These are phyloP conservation scores for Scenedesmus sp. DNA, from an alignment of 163 green algal genomes.

Conservation along the genomic window DNA sequence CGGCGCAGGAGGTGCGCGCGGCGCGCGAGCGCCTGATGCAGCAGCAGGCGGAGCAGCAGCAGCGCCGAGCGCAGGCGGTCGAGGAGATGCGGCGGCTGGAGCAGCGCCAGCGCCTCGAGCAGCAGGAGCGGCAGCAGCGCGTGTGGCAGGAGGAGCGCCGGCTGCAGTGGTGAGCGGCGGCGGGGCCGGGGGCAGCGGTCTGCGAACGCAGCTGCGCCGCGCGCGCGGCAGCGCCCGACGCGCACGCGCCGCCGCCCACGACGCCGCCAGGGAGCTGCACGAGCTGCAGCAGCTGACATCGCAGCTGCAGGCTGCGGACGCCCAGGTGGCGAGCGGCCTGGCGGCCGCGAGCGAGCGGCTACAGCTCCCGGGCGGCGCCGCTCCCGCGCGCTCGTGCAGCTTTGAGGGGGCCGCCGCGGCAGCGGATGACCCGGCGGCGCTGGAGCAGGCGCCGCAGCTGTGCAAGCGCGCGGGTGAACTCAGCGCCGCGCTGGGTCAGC, in stretches of 20 bases:
- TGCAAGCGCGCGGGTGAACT: too few species aligned
- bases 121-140: constrained; percentile 31
- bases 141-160: constrained; percentile 18
- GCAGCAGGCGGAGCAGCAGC: neutral
- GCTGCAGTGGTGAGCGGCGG: neutral
- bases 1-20: neutral
- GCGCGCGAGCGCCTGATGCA: neutral
- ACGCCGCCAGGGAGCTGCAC: neutral
- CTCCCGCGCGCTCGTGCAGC: too few species aligned
- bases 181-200: too few species aligned
- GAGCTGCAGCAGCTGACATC: neutral
- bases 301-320: neutral
- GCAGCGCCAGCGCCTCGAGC: constrained; percentile 15
- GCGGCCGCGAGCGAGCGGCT: too few species aligned
- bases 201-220: neutral
- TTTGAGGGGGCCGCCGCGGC: neutral
- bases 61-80: neutral
- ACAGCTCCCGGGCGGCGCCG: neutral
- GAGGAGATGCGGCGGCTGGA: neutral
- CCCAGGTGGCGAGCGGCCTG: neutral
- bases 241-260: too few species aligned
- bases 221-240: too few species aligned
- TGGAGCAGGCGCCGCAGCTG: neutral
- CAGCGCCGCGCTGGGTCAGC: too few species aligned
- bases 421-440: neutral